Percentiles rank a stretch among this genome's conserved stretches.
Conservation (phyloP, 306 rosid genomes). For the Oemleria cerasiformis region DNA sequence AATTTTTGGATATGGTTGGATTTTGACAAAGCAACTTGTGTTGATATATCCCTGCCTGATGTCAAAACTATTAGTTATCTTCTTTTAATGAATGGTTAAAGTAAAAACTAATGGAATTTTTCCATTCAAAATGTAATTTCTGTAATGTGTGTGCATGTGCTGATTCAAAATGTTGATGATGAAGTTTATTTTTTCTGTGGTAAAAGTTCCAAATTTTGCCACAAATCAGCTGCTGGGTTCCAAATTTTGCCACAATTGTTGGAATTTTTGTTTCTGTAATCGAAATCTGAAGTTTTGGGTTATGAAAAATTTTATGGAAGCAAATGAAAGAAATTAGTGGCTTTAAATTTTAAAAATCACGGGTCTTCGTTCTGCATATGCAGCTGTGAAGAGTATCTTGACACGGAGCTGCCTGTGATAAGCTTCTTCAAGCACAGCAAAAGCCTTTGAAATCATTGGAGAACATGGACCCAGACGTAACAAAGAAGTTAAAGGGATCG, state of each 20-base stretch:
- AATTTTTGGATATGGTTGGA: background rate
- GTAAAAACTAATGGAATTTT: background rate
- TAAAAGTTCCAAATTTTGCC: background rate
- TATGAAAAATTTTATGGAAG: background rate
- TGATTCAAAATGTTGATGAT: slow-evolving; percentile 5
- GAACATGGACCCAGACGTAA: slow-evolving; percentile 25
- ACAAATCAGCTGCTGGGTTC: background rate
- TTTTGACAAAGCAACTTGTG: background rate
- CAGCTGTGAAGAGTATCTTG: slow-evolving; percentile 12
- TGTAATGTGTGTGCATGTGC: background rate
- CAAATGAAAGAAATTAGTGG: background rate
- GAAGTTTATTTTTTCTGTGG: background rate
- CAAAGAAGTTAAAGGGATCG: slow-evolving; percentile 22
- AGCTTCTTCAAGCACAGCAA: slow-evolving; percentile 8
- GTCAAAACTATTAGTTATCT: background rate
- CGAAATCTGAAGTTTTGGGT: background rate
- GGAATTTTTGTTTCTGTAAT: background rate
- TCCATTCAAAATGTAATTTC: background rate
- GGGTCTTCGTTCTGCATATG: background rate
- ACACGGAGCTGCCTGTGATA: background rate
- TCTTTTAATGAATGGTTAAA: background rate
- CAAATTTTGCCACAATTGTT: too few species aligned
- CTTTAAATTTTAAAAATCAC: background rate
- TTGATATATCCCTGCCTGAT: background rate
- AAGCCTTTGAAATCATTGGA: background rate